Percentiles rank a stretch among this genome's conserved stretches.
Conservation (phyloP, 495 filamentous ascomycete genomes). For the Aspergillus ellipticus region DNA sequence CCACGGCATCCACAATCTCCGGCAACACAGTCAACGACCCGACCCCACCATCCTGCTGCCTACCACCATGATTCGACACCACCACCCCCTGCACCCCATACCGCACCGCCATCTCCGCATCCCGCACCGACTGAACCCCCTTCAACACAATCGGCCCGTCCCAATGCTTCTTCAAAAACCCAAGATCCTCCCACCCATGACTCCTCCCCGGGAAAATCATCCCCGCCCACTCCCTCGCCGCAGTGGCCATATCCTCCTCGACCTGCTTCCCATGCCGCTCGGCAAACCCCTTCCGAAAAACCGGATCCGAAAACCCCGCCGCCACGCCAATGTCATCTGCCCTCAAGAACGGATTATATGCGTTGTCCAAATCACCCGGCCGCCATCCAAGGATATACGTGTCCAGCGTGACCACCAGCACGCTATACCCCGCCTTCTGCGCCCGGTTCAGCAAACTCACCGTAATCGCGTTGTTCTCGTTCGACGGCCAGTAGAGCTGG, state of each 20-base stretch:
- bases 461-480: constrained; percentile 49
- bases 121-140: constrained; percentile 32
- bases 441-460: constrained; percentile 50
- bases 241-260: constrained; percentile 38
- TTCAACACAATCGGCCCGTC: constrained; percentile 11
- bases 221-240: constrained; percentile 37
- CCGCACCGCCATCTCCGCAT: constrained; percentile 47
- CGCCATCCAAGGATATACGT: constrained; percentile 57
- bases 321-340: constrained; percentile 47
- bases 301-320: constrained; percentile 52
- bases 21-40: constrained; percentile 79
- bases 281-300: constrained; percentile 47
- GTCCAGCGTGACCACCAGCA: constrained; percentile 61
- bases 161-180: constrained; percentile 16
- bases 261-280: constrained; percentile 30
- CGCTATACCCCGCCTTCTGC: constrained; percentile 48
- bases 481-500: constrained; percentile 60
- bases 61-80: constrained; percentile 33
- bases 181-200: constrained; percentile 51
- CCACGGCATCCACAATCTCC: constrained; percentile 81
- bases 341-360: constrained; percentile 48
- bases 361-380: constrained; percentile 53
- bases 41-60: constrained; percentile 54
- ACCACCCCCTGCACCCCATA: constrained; percentile 52
- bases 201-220: constrained; percentile 42